Conservation (phyloP, 2,329 filamentous ascomycete genomes). For the Beauveria sp. region DNA sequence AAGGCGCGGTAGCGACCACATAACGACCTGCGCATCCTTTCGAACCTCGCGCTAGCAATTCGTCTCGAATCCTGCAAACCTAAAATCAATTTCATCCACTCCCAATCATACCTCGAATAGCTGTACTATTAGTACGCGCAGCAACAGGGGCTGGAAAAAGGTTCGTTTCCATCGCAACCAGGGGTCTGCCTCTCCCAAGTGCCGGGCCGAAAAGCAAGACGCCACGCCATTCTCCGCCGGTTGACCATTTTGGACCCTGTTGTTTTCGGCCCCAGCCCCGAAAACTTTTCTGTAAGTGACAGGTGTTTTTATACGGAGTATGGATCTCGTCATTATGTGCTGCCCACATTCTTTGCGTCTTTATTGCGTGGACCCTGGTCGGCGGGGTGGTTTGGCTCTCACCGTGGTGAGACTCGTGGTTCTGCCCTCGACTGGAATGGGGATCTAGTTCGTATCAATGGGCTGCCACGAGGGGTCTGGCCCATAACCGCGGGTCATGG, state of each 20-base stretch:
- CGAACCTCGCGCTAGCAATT: background rate
- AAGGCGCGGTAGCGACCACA: background rate
- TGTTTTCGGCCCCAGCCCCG: background rate
- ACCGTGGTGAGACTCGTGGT: background rate
- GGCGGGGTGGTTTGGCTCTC: background rate
- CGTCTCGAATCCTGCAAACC: background rate
- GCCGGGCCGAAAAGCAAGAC: background rate
- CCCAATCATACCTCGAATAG: background rate
- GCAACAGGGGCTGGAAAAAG: background rate
- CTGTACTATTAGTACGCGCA: background rate
- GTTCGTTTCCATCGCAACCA: conserved; percentile 4
- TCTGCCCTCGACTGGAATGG: conserved; percentile 7
- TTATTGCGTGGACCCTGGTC: background rate
- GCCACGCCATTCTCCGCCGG: background rate
- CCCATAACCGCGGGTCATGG: background rate
- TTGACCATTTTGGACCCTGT: background rate
- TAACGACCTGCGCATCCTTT: background rate
- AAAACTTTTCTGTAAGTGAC: background rate
- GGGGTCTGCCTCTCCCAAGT: background rate
- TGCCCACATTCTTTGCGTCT: background rate
- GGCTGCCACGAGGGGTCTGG: background rate
- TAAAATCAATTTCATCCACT: background rate
- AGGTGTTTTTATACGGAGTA: background rate
- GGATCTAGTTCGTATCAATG: background rate
- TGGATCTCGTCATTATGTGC: background rate